These are phyloP conservation scores for Plasmodium gaboni DNA, from an alignment of 169 alveolate genomes.

Conservation along the genomic window DNA sequence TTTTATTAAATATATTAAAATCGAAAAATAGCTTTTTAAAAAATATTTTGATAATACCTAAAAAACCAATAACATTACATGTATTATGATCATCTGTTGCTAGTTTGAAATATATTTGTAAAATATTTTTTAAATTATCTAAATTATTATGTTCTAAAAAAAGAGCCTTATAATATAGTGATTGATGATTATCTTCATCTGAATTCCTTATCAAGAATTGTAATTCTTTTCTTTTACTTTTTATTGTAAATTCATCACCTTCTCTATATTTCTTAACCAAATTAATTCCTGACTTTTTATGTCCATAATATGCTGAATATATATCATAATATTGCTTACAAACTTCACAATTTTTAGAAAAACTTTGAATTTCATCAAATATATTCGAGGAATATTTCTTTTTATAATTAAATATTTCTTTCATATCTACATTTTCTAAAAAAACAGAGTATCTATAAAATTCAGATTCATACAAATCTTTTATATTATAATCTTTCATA, in stretches of 20 bases:
- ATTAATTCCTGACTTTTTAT: slow-evolving; percentile 37
- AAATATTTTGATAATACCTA: slow-evolving; percentile 56
- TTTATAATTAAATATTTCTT: slow-evolving; percentile 67
- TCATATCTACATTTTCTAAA: slow-evolving; percentile 39
- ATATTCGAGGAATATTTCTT: slow-evolving; percentile 48
- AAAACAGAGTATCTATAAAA: slow-evolving; percentile 46
- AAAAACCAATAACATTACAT: slow-evolving; percentile 67
- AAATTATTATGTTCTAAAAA: slow-evolving; percentile 58
- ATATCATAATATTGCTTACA: slow-evolving; percentile 75
- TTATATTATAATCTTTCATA: background rate
- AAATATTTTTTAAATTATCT: slow-evolving; percentile 44
- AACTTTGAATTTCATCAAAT: slow-evolving; percentile 71
- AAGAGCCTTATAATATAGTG: slow-evolving; percentile 40
- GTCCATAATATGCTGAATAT: slow-evolving; percentile 74
- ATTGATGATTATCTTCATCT: slow-evolving; percentile 56
- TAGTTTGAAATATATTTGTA: slow-evolving; percentile 51
- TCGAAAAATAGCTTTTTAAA: slow-evolving; percentile 59
- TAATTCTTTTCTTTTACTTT: slow-evolving; percentile 68
- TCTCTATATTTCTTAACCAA: slow-evolving; percentile 51
- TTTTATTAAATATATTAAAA: slow-evolving; percentile 4
- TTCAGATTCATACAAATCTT: slow-evolving; percentile 23
- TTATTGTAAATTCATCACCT: slow-evolving; percentile 71
- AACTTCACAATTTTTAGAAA: slow-evolving; percentile 61
- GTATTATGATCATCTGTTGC: slow-evolving; percentile 65
- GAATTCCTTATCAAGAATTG: slow-evolving; percentile 32